phyloP scores from a whole-genome alignment of 805 yeast genomes.

The Yarrowia keelungensis region DNA sequence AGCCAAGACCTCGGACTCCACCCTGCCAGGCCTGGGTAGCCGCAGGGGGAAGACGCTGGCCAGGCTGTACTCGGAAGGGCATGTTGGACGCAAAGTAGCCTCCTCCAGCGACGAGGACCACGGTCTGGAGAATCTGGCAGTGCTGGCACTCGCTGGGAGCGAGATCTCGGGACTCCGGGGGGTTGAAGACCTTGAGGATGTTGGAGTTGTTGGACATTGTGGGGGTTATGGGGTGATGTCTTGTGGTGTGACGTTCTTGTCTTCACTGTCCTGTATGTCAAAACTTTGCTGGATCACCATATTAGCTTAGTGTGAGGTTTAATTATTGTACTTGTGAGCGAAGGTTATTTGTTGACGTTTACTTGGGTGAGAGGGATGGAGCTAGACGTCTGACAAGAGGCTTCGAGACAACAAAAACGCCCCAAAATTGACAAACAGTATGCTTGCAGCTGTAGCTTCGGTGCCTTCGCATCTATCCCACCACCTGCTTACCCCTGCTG shows the following conservation, averaged over 20 bases:
- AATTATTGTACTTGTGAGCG: background rate
- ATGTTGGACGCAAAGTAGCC: constrained; percentile 67
- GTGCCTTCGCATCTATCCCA: too few relatives aligned
- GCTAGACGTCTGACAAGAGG: too few relatives aligned
- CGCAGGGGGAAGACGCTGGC: constrained; percentile 48
- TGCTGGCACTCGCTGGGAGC: constrained; percentile 62
- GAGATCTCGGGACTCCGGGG: constrained; percentile 36
- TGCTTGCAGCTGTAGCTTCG: too few relatives aligned
- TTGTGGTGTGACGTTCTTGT: constrained; percentile 4
- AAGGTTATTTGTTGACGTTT: background rate
- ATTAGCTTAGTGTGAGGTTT: background rate
- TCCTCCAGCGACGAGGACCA: constrained; percentile 67
- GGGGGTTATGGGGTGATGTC: background rate
- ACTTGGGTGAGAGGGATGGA: background rate
- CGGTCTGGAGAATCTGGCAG: constrained; percentile 71
- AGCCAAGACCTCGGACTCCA: constrained; percentile 61
- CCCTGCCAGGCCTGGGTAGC: constrained; percentile 57
- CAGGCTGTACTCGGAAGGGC: constrained; percentile 51
- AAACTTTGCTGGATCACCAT: background rate
- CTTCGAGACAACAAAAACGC: too few relatives aligned
- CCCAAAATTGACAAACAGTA: too few relatives aligned
- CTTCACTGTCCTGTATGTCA: background rate
- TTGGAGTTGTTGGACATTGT: constrained; percentile 42
- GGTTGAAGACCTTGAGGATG: constrained; percentile 44
- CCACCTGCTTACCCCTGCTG: too few relatives aligned